Base-by-base conservation (phyloP, 371 early-diverging fungal species). In the Haplosporangium sp. region DNA sequence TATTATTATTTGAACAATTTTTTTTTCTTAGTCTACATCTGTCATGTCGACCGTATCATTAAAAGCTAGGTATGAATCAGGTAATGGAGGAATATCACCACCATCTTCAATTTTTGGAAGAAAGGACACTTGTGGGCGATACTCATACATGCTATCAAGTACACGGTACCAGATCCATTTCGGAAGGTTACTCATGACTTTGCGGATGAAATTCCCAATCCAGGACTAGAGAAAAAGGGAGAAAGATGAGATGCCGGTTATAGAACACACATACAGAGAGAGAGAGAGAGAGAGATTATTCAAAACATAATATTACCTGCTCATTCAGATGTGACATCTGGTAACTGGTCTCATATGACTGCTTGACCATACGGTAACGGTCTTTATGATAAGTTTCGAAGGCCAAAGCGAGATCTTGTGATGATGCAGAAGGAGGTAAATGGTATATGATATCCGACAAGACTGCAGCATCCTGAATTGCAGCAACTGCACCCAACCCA, bases 61-160 rank as follows among this genome's bases (percentile, higher is more conserved):
- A 44, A 20, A 61, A 2, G 61, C 20, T 10, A 56, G 34, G 55
- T 67, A 67, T 4, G 73, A 67, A 9, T 9, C 27, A 9, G 69
- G 63, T 47, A 69, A 27, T 1, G 74, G 65, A 3, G 74, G 69
- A n/a, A 65, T 38, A 0, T 68, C 62, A 27, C 75, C 75, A 37
- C 56, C 57, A 35, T 75, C 75, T 10, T 56, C 40, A 8, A 65
- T 62, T 6, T 17, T 11, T 2, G 76, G 71, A 0, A 76, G 63
- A 45, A 70, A 76, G 3, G 76, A 70, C 10, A 71, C 71, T 63
- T 76, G 76, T 13, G 76, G 76, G 11, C 76, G 66, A 20, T 76
- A 70, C 11, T 65, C 66, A 44, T 63, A 63, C 60, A 63, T 57
- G 13, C 67, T 61, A 44, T 69, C 65, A 17, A 76, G 47, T 3